Evolutionary conservation across 2,329 filamentous ascomycete genomes (phyloP), one percentile per base, ranked within the genome.

Genomic region (Camillea tinctor): DNA sequence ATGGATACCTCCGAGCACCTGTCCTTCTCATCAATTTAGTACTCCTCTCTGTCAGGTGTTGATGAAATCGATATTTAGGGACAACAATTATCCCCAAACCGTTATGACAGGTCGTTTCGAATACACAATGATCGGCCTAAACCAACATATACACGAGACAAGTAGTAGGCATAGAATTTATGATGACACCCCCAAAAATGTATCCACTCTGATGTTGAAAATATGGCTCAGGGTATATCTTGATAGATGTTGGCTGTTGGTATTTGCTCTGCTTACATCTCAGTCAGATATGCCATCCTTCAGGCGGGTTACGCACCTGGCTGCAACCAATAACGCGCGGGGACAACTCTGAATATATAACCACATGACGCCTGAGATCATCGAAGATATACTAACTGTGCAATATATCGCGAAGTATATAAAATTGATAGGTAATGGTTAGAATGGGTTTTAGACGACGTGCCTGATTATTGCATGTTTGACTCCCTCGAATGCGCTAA

Each of bases 381-480:
- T 44, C 36, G 5, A 15, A 44, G 36, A 15, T 15, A 44, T 17
- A 7, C 17, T n/a, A 44, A 44, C 26, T 44, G 15, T n/a, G 17
- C 17, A 17, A n/a, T 3, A 44, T 44, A 44, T 44, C 17, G 17
- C 7, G 36, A 44, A 44, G 3, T 19, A 44, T 40, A 54, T 40
- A 15, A 9, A 20, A 20, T 21, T 5, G 58, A 60, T 58, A 63
- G 52, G 49, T 22, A 55, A 56, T 50, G 15, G 15, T 26, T 23
- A 19, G 17, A 8, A 49, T 55, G 58, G 58, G n/a, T n/a, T 52
- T 23, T 52, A 7, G 23, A 63, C 54, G 54, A 49, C 4, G 36
- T 19, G 5, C 48, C 56, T 57, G 19, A 54, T 62, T 62, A 61
- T 57, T 56, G 60, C 64, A 66, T 64, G 60, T 52, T 6, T 11